Conservation (phyloP, 1,139 yeast genomes). For the Debaryomycetaceae sp. region DNA sequence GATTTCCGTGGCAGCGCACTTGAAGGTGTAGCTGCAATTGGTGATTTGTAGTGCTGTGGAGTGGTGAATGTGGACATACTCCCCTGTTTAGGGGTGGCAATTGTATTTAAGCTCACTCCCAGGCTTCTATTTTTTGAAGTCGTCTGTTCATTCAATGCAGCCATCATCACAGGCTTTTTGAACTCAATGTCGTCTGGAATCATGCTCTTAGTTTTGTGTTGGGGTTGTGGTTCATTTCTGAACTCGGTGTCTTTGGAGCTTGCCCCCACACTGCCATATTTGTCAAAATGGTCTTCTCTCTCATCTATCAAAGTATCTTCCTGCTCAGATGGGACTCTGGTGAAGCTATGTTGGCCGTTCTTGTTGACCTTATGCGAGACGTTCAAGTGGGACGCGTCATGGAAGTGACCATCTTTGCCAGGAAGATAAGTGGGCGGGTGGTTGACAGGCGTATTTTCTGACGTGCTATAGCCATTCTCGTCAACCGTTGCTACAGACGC, state of each 20-base stretch:
- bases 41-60: constrained; percentile 13
- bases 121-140: background rate
- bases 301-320: constrained; percentile 26
- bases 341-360: background rate
- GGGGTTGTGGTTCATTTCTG: background rate
- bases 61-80: constrained; percentile 2
- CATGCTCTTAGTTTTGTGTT: background rate
- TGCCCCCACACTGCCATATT: background rate
- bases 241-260: background rate
- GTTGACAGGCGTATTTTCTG: constrained; percentile 23
- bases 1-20: constrained; percentile 8
- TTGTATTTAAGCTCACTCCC: background rate
- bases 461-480: constrained; percentile 9
- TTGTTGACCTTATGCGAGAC: background rate
- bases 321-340: constrained; percentile 12
- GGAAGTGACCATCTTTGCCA: background rate
- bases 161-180: background rate
- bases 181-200: constrained; percentile 1
- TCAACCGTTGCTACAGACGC: constrained; percentile 16
- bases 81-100: background rate
- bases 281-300: background rate
- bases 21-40: background rate
- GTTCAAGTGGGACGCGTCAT: background rate
- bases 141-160: background rate
- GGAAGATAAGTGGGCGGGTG: constrained; percentile 24